Evolutionary conservation across 345 rosid genomes (phyloP), one percentile per base, ranked within the genome.

Genomic region (Hibiscus trionum): DNA sequence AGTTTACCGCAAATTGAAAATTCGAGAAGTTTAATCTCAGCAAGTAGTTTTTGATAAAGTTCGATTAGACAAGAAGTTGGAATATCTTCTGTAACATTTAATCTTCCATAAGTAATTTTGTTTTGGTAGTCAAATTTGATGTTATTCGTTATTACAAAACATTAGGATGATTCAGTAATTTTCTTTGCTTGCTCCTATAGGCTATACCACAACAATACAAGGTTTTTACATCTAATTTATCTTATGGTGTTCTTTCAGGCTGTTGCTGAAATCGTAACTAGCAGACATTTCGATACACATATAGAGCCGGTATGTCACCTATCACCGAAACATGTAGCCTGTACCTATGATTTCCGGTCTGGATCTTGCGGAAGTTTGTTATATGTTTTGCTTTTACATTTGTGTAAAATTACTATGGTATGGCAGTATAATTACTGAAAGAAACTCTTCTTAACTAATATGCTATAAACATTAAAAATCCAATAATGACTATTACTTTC

Each of bases 261-360:
- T 75, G 98, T 95, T 50, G 94, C 86, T 79, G 90, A 86, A 59
- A 92, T 90, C 15, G 77, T 86, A 76, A 86, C 86, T 73, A 82
- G 73, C 11, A 86, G 93, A 73, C 90, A 95, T 82, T 95, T 92
- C 74, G 81, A 76, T 56, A 80, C 80, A 4, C 77, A 80, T 70
- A 52, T 95, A 63, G 88, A 84, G 78, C 86, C 91, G 75, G 99
- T 95, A 89, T 31, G 87, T 75, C 72, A 65, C 66, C 46, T 44
- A 24, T 55, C 11, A 42, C 44, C 57, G 2, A 19, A 49, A 46
- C 27, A 26, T 46, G 12, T 66, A 6, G 33, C 70, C 70, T 2
- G 33, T 66, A 19, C 31, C 11, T 1, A 14, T 63, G 50, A 39
- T 35, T 35, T 35, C 39, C 39, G 0, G 7, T 35, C 39, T 4